Conservation (phyloP, 140 eudicot genomes). For the Flaveria floridana region DNA sequence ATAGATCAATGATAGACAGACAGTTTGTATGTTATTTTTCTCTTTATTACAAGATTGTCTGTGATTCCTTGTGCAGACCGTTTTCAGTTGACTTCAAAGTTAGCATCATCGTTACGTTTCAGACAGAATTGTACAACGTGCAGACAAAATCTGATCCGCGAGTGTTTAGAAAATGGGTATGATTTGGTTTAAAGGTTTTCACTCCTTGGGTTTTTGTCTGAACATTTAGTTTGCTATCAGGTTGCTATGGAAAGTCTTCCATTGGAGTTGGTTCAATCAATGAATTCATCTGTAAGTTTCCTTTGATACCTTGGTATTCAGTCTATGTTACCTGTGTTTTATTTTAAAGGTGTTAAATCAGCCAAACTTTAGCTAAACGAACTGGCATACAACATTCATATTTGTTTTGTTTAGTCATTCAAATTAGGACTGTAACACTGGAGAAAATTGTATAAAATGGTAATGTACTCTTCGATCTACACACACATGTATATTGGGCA, state of each 20-base stretch:
- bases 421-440: too few relatives aligned
- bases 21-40: background rate
- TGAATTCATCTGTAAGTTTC: conserved; percentile 24
- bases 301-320: background rate
- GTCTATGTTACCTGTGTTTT: background rate
- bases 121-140: conserved; percentile 53
- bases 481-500: too few relatives aligned
- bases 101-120: conserved; percentile 55
- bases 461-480: too few relatives aligned
- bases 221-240: conserved; percentile 30
- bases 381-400: too few relatives aligned
- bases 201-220: background rate
- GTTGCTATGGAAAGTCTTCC: conserved; percentile 78
- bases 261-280: conserved; percentile 60
- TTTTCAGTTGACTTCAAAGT: conserved; percentile 80
- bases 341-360: background rate
- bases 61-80: conserved; percentile 47
- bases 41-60: background rate
- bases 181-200: conserved; percentile 4
- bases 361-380: too few relatives aligned
- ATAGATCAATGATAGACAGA: background rate
- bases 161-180: conserved; percentile 67
- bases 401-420: too few relatives aligned
- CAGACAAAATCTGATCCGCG: conserved; percentile 61
- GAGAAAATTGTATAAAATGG: too few relatives aligned